These are phyloP conservation scores for Aureobasidium sp. DNA, from an alignment of 2,329 filamentous ascomycete genomes.

Conservation along the genomic window DNA sequence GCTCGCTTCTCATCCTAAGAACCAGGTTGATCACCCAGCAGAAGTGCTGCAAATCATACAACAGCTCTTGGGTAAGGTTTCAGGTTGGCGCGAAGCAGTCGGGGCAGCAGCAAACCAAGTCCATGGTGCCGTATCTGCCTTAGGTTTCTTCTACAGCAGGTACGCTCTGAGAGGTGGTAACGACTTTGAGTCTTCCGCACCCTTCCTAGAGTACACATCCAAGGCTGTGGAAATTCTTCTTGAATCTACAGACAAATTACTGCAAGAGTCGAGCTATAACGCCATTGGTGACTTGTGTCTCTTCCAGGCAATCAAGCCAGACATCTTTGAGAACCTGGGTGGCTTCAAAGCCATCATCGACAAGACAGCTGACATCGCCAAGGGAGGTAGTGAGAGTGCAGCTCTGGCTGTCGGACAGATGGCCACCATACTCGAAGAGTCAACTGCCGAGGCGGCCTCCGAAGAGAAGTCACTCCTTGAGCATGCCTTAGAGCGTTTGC, in stretches of 20 bases:
- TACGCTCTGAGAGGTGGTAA: constrained; percentile 52
- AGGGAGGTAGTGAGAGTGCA: constrained; percentile 83
- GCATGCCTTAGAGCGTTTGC: constrained; percentile 72
- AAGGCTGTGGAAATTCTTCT: constrained; percentile 59
- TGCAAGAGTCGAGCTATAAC: constrained; percentile 63
- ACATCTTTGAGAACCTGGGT: constrained; percentile 27
- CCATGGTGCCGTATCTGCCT: constrained; percentile 66
- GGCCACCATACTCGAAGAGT: constrained; percentile 66
- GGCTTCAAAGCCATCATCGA: constrained; percentile 55
- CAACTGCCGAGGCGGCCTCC: constrained; percentile 35
- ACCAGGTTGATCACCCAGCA: constrained; percentile 41
- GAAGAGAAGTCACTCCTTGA: constrained; percentile 49
- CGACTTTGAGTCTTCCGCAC: constrained; percentile 8
- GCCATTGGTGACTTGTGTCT: constrained; percentile 69
- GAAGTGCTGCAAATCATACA: constrained; percentile 49
- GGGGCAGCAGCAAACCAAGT: constrained; percentile 66
- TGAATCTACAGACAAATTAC: constrained; percentile 58
- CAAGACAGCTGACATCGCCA: constrained; percentile 73
- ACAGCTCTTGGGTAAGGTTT: constrained; percentile 52
- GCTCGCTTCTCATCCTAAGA: constrained; percentile 67
- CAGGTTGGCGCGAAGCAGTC: constrained; percentile 64
- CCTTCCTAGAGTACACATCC: constrained; percentile 46
- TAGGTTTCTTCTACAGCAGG: constrained; percentile 66
- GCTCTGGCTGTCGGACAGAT: constrained; percentile 85
- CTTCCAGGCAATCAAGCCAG: constrained; percentile 59